Conservation (phyloP, 805 yeast genomes). For the Cyberlindnera xishuangbannaensis region DNA sequence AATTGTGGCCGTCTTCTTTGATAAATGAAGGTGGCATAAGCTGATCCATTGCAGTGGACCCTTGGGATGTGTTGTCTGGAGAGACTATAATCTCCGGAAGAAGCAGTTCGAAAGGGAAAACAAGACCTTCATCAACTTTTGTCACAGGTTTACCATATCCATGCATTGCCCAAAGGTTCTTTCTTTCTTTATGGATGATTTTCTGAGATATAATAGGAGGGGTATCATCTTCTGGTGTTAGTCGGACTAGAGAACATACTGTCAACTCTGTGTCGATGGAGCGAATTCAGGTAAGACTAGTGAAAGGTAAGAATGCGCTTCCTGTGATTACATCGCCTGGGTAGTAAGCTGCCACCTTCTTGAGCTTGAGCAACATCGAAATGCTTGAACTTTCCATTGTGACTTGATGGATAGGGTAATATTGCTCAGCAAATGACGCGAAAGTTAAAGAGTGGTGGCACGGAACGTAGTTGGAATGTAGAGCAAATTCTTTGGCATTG, state of each 20-base stretch:
- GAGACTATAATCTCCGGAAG: background rate
- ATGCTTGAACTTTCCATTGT: background rate
- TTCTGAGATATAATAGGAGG: background rate
- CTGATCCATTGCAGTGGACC: too few species aligned
- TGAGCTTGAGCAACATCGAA: background rate
- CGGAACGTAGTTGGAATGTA: too few species aligned
- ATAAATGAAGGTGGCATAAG: background rate
- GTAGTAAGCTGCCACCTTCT: background rate
- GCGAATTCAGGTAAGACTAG: background rate
- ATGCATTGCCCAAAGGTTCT: background rate
- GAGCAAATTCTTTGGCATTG: too few species aligned
- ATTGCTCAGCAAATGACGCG: too few species aligned
- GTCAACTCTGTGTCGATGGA: background rate
- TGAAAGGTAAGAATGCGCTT: background rate
- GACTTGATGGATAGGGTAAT: too few species aligned
- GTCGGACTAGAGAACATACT: too few species aligned
- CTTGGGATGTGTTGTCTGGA: background rate
- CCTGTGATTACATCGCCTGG: background rate
- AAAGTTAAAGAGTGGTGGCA: too few species aligned
- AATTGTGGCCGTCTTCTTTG: background rate
- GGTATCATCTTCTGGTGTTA: background rate
- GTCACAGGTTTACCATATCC: background rate
- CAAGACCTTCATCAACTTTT: background rate
- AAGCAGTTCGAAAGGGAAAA: background rate
- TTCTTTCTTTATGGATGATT: background rate